A percentile compares a stretch with the other conserved stretches of the same genome.
Evolutionary conservation across 2,329 filamentous ascomycete species (phyloP).

Genomic region (Xylaria arbuscula): DNA sequence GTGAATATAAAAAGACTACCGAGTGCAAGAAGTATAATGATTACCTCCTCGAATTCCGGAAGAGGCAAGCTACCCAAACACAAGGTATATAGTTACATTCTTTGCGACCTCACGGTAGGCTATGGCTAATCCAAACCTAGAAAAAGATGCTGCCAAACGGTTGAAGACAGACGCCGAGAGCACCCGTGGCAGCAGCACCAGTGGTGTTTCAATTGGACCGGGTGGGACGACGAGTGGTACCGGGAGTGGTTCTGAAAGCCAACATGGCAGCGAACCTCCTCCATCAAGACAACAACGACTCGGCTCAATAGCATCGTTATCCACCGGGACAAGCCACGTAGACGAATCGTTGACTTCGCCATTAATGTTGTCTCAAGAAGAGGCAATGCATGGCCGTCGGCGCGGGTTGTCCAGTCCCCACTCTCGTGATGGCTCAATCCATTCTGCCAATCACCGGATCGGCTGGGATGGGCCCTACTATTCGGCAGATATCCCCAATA

Average conservation of each 20-base stretch:
- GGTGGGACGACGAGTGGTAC: slow-evolving; percentile 55
- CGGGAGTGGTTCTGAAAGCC: slow-evolving; percentile 61
- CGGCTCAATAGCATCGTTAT: slow-evolving; percentile 59
- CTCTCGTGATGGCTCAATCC: slow-evolving; percentile 45
- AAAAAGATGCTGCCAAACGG: slow-evolving; percentile 63
- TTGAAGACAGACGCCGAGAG: slow-evolving; percentile 58
- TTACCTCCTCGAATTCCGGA: slow-evolving; percentile 82
- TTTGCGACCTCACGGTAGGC: slow-evolving; percentile 21
- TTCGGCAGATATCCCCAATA: slow-evolving; percentile 35
- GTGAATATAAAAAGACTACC: slow-evolving; percentile 80
- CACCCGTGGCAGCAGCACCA: slow-evolving; percentile 55
- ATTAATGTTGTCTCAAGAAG: slow-evolving; percentile 53
- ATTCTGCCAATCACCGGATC: slow-evolving; percentile 37
- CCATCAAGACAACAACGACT: slow-evolving; percentile 60
- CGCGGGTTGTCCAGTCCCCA: slow-evolving; percentile 48
- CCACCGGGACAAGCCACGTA: slow-evolving; percentile 51
- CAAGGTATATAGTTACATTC: slow-evolving; percentile 59
- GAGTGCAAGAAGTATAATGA: slow-evolving; percentile 75
- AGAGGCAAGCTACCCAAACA: slow-evolving; percentile 70
- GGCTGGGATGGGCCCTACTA: slow-evolving; percentile 43
- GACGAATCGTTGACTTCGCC: slow-evolving; percentile 61
- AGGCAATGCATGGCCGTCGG: slow-evolving; percentile 35
- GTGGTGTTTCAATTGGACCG: slow-evolving; percentile 55
- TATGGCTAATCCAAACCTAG: slow-evolving; percentile 48
- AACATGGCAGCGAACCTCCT: slow-evolving; percentile 61